Conservation (phyloP, 2,329 filamentous ascomycete species). For the Ascochyta lentis region DNA sequence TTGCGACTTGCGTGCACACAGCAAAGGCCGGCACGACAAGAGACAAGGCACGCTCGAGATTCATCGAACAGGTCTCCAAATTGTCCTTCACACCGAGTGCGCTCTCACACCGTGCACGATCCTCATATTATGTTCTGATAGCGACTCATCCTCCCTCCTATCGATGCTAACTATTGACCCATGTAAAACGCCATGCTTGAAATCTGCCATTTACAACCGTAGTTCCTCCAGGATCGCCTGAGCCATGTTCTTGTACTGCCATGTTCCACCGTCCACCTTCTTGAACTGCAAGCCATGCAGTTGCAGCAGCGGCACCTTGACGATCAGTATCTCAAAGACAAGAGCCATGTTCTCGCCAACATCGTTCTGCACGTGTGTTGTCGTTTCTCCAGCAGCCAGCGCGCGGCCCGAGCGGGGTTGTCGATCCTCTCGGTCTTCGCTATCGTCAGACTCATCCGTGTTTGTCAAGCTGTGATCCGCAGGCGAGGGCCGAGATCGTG, state of each 20-base stretch:
- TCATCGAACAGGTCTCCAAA: background rate
- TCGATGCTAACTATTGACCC: background rate
- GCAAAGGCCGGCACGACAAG: background rate
- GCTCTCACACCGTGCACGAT: slow-evolving; percentile 3
- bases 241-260: slow-evolving; percentile 99
- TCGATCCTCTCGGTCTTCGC: slow-evolving; percentile 60
- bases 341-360: slow-evolving; percentile 83
- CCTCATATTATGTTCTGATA: slow-evolving; percentile 9
- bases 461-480: slow-evolving; percentile 80
- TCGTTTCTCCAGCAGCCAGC: slow-evolving; percentile 79
- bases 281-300: slow-evolving; percentile 98
- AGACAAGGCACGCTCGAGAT: background rate
- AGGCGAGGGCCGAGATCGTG: slow-evolving; percentile 53
- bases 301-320: slow-evolving; percentile 92
- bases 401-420: slow-evolving; percentile 32
- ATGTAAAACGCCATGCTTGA: slow-evolving; percentile 10
- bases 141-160: background rate
- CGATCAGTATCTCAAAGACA: slow-evolving; percentile 94
- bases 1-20: background rate
- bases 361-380: slow-evolving; percentile 89
- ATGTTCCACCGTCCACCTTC: slow-evolving; percentile 91
- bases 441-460: slow-evolving; percentile 85
- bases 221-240: slow-evolving; percentile 91
- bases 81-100: background rate
- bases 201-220: slow-evolving; percentile 63